phyloP scores from a whole-genome alignment of 331 rosid genomes.

The Pyrus hybrid region DNA sequence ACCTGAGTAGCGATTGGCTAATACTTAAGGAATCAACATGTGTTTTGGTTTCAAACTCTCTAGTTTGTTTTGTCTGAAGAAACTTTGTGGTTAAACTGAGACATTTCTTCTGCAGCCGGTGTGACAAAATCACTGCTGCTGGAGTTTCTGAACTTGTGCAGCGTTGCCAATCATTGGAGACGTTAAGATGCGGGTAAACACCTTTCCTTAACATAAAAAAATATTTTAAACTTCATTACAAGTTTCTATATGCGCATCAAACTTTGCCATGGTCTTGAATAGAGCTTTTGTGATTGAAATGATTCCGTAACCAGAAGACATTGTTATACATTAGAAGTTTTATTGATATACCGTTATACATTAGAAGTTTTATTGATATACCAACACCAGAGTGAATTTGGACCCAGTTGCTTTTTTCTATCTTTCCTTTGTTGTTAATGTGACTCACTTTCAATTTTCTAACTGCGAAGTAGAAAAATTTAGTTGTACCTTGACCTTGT shows the following conservation, averaged over 20 bases:
- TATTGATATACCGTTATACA: no score
- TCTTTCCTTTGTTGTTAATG: background rate
- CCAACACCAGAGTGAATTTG: background rate
- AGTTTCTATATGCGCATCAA: background rate
- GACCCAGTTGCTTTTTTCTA: background rate
- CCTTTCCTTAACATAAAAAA: background rate
- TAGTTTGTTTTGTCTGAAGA: no score
- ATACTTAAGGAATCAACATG: slow-evolving; percentile 5
- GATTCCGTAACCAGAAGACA: background rate
- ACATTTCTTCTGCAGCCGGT: slow-evolving; percentile 47
- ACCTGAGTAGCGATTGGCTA: background rate
- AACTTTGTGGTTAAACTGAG: slow-evolving; percentile 24
- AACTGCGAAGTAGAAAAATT: background rate
- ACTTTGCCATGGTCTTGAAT: background rate
- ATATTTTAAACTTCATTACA: background rate
- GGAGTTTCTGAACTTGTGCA: slow-evolving; percentile 70
- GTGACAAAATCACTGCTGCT: slow-evolving; percentile 51
- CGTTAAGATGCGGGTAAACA: slow-evolving; percentile 85
- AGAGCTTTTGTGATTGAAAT: background rate
- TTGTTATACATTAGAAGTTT: background rate
- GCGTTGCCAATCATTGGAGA: slow-evolving; percentile 63
- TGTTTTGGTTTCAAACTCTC: slow-evolving; percentile 25
- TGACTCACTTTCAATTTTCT: background rate
- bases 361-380: background rate
- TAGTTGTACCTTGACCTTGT: background rate